phyloP scores from a whole-genome alignment of 768 basidiomycete species.

The Calocybe gangraenosa region DNA sequence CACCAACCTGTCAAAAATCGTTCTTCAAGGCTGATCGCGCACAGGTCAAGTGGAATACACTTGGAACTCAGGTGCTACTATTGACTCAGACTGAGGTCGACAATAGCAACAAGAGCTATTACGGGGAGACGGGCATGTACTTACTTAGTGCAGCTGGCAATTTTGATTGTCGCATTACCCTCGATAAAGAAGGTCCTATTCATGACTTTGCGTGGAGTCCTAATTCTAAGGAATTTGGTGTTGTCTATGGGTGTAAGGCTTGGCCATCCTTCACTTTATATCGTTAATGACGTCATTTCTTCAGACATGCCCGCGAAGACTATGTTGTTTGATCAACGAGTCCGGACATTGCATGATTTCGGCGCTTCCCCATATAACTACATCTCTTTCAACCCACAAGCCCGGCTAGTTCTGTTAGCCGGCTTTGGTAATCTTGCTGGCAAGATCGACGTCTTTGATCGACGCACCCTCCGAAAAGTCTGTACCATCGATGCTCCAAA shows the following conservation, averaged over 20 bases:
- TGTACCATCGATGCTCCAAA: slow-evolving; percentile 88
- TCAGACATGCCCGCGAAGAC: slow-evolving; percentile 94
- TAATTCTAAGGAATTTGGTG: slow-evolving; percentile 93
- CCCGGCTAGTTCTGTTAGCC: slow-evolving; percentile 80
- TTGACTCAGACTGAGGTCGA: slow-evolving; percentile 97
- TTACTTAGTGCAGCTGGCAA: slow-evolving; percentile 89
- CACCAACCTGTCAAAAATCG: slow-evolving; percentile 81
- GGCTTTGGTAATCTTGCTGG: slow-evolving; percentile 98
- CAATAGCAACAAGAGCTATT: slow-evolving; percentile 95
- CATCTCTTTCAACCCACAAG: slow-evolving; percentile 92
- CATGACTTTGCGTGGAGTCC: slow-evolving; percentile 97
- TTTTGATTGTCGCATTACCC: slow-evolving; percentile 83
- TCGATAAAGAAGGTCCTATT: slow-evolving; percentile 96
- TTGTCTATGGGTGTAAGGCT: slow-evolving; percentile 91
- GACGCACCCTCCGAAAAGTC: slow-evolving; percentile 74
- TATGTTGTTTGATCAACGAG: slow-evolving; percentile 88
- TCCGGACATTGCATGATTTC: slow-evolving; percentile 85
- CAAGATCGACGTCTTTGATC: slow-evolving; percentile 88
- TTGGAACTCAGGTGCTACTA: slow-evolving; percentile 89
- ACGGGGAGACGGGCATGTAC: slow-evolving; percentile 95
- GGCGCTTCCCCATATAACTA: slow-evolving; percentile 89
- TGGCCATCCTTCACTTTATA: background rate
- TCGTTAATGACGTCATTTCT: background rate
- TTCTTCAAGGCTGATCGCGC: slow-evolving; percentile 96
- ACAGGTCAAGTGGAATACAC: slow-evolving; percentile 92